Evolutionary conservation across 441 rosid species (phyloP), one percentile per base, ranked within the genome.

Genomic region (Manihot esculenta): DNA sequence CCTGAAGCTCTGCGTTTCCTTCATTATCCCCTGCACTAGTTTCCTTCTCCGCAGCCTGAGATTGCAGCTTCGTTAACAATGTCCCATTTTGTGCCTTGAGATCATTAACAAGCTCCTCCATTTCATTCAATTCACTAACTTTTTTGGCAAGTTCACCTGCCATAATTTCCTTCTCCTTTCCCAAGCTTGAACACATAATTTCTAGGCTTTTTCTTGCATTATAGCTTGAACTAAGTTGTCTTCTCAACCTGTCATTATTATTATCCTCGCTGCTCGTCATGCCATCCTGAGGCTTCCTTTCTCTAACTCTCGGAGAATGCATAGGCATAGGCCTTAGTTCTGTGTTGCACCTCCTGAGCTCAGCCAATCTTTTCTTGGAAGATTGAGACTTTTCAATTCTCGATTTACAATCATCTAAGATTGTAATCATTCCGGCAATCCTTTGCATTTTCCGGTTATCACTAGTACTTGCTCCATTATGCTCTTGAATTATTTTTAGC

Each of bases 91-190:
- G 98, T 7, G 83, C 84, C 73, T 78, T 85, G 35, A 89, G 84
- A 55, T 86, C 93, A 61, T 75, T 76, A 61, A 89, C 72, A 69
- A 82, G 85, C 70, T 93, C 95, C 74, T 93, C 97, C 87, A 82
- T 77, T 67, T 62, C 95, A 0, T 47, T 80, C 71, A 85, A 30
- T 67, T 90, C 92, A 13, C 83, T 85, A 62, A 84, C 91, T 77
- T 85, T 90, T 49, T 75, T 86, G 0, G 94, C 78, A 47, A 93
- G 87, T 74, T 90, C 97, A 0, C 69, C 20, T 0, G 93, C 88
- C 89, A 93, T 93, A 24, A 90, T 87, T 56, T 84, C 90, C 81
- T 87, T 93, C 79, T 93, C 98, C 57, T 88, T 86, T 30, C 98
- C 98, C 75, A 93, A 73, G 85, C 98, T 86, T 15, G 89, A 84